Evolutionary conservation across 2,329 filamentous ascomycete species (phyloP), one percentile per base, ranked within the genome.

Genomic region (Fusarium sp.): DNA sequence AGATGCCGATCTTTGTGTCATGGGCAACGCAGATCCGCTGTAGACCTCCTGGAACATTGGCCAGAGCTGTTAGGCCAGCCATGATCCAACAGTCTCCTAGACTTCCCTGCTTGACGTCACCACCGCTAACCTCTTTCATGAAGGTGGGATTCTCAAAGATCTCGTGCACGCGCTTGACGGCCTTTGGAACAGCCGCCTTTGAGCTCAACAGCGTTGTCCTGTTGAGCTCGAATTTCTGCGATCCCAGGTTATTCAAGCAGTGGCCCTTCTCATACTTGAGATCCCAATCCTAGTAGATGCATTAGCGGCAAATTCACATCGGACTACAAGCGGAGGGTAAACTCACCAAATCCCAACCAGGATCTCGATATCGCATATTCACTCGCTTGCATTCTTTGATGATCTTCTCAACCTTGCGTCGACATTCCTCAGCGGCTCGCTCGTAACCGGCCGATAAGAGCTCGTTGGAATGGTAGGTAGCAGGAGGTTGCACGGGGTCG

Each of bases 51-150:
- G 91, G 85, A 68, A 93, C 92, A 71, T 94, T 94, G 38, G 91
- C 91, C 74, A 97, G 86, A 1, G 93, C 93, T 38, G 92, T 94
- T 34, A 97, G 83, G 28, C 92, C 92, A 12, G 94, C 92, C 82
- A 96, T 91, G 59, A 95, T 89, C 93, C 93, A 96, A 83, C 94
- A 96, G 78, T 96, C 90, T n/a, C 93, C 94, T 42, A 93, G 88
- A 45, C 87, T 88, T 6, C 94, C 94, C 78, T 96, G 94, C 78
- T 93, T 93, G 66, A 95, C 89, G 79, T 96, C 93, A 64, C 90
- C 89, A 18, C 92, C 91, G 74, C 90, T 89, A 66, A 94, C 85
- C 57, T 89, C 90, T 57, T 84, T 82, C 82, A 90, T 83, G 79
- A 96, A 96, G 6, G 88, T 90, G 1, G 93, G 92, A 26, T 90